Percentiles rank a stretch among this genome's conserved stretches.
phyloP scores from a whole-genome alignment of 2,329 filamentous ascomycete genomes.

The Lecanicillium sp. region DNA sequence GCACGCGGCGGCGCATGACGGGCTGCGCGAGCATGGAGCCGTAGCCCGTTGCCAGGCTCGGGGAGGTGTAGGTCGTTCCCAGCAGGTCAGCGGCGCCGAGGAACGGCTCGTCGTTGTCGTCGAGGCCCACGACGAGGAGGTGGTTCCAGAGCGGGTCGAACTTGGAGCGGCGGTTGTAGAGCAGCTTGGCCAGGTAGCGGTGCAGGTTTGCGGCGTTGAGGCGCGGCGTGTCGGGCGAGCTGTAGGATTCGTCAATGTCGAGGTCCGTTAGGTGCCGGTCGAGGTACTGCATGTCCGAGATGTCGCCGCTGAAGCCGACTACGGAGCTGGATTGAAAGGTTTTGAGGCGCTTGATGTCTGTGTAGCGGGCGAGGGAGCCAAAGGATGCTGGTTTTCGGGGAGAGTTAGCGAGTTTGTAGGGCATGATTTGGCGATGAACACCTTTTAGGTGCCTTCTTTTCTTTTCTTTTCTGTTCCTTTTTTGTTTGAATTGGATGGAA shows the following conservation, averaged over 20 bases:
- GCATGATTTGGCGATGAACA: no score
- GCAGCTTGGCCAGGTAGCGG: constrained; percentile 90
- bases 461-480: no score
- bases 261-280: constrained; percentile 84
- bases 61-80: constrained; percentile 82
- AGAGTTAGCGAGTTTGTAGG: not conserved
- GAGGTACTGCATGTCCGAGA: constrained; percentile 98
- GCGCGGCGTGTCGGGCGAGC: constrained; percentile 28
- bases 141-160: constrained; percentile 99
- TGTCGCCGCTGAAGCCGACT: constrained; percentile 91
- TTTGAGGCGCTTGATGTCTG: constrained; percentile 90
- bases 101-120: constrained; percentile 74
- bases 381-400: constrained; percentile 65
- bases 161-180: constrained; percentile 90
- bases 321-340: constrained; percentile 77
- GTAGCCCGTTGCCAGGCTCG: constrained; percentile 87
- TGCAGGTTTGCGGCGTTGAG: constrained; percentile 92
- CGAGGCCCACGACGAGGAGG: constrained; percentile 81
- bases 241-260: constrained; percentile 83
- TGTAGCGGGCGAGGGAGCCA: constrained; percentile 92
- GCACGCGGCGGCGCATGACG: constrained; percentile 74
- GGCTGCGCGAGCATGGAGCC: constrained; percentile 89
- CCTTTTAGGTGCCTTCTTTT: no score
- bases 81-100: constrained; percentile 85
- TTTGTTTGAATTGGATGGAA: no score